Conservation (phyloP, 192 early-diverging fungal species). For the Mortierella alpina region DNA sequence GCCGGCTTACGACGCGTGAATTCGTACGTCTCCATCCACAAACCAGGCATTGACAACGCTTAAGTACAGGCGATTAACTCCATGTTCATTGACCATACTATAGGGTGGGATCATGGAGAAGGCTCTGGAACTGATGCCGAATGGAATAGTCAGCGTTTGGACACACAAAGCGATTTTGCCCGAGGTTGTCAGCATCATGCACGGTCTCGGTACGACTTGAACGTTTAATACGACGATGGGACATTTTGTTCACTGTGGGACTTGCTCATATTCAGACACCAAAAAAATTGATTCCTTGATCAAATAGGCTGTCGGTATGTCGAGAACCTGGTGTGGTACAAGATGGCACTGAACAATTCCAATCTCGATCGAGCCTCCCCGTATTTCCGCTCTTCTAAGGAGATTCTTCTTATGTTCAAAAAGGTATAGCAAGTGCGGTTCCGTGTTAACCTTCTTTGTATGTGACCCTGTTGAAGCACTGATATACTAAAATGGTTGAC, state of each 20-base stretch:
- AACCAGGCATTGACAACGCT: neutral
- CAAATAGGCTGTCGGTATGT: constrained; percentile 64
- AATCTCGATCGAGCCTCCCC: constrained; percentile 57
- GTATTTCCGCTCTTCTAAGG: constrained; percentile 64
- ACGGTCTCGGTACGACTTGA: constrained; percentile 51
- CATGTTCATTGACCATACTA: neutral
- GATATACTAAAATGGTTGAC: neutral
- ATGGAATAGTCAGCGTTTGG: constrained; percentile 67
- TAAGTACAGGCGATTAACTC: no score
- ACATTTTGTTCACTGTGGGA: no score
- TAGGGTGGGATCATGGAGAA: constrained; percentile 57
- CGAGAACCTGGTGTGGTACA: constrained; percentile 72
- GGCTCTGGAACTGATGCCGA: constrained; percentile 56
- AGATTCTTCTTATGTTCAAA: constrained; percentile 70
- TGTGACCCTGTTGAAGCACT: neutral
- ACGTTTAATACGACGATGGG: neutral
- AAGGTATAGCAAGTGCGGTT: constrained; percentile 25
- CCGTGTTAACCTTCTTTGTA: neutral
- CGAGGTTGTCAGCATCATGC: constrained; percentile 66
- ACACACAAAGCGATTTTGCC: constrained; percentile 65
- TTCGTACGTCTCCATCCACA: constrained; percentile 33
- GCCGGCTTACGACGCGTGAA: constrained; percentile 43
- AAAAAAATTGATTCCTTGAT: neutral
- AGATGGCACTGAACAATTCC: constrained; percentile 60
- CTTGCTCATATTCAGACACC: neutral